Evolutionary conservation across 106 monocot genomes (phyloP).

Genomic region (Iris macrosiphon): DNA sequence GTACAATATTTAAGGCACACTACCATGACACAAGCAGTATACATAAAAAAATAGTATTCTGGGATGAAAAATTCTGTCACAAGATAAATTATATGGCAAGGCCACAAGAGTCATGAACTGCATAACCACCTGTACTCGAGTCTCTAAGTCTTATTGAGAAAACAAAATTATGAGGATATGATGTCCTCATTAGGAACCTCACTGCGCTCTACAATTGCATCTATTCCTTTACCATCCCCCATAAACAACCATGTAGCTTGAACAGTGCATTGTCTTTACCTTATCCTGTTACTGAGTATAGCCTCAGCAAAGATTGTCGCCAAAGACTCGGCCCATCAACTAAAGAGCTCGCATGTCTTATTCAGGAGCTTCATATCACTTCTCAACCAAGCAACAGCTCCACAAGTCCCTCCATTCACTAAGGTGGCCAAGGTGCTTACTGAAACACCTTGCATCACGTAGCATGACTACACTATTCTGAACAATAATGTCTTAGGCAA

Average conservation of each 20-base stretch:
- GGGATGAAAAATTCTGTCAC: not conserved
- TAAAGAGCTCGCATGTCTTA: slow-evolving; percentile 14
- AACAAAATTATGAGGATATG: slow-evolving; percentile 77
- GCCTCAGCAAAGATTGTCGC: slow-evolving; percentile 6
- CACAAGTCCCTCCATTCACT: slow-evolving; percentile 23
- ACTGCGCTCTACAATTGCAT: slow-evolving; percentile 65
- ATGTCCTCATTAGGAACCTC: slow-evolving; percentile 89
- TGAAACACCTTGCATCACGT: slow-evolving; percentile 41
- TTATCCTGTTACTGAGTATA: slow-evolving; percentile 11
- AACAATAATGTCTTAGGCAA: too few species aligned
- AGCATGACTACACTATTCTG: not conserved
- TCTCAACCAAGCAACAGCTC: slow-evolving; percentile 12
- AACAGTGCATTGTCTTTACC: slow-evolving; percentile 6
- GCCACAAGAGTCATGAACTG: not conserved
- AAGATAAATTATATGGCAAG: not conserved
- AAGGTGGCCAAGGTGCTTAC: slow-evolving; percentile 21
- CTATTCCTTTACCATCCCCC: slow-evolving; percentile 30
- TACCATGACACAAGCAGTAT: slow-evolving; percentile 9
- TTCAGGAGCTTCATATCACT: slow-evolving; percentile 12
- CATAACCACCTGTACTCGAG: slow-evolving; percentile 67
- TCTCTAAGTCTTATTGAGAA: slow-evolving; percentile 80
- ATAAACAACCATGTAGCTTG: slow-evolving; percentile 53
- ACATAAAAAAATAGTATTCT: not conserved
- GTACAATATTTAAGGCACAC: slow-evolving; percentile 84
- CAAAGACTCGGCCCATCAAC: slow-evolving; percentile 8